Evolutionary conservation across 116 monocot genomes (phyloP).

Genomic region (Dioscorea cayenensis): DNA sequence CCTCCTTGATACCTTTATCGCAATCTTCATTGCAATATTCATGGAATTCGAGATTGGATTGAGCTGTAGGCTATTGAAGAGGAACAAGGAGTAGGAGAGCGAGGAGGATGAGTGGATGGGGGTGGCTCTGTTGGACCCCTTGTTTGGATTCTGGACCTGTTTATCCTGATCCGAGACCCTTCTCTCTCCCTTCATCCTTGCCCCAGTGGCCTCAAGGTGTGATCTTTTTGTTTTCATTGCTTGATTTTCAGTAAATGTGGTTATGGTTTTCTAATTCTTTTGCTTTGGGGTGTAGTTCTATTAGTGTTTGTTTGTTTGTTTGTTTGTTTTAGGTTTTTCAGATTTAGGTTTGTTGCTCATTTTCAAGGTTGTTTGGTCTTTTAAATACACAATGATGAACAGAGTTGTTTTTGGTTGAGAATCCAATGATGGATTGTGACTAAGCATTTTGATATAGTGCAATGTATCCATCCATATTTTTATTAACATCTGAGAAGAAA

Average conservation of each 20-base stretch:
- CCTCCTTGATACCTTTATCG: no score
- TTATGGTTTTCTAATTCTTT: background rate
- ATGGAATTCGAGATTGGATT: background rate
- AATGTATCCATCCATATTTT: background rate
- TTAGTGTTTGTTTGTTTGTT: background rate
- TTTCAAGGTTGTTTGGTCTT: no score
- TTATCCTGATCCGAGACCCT: conserved; percentile 31
- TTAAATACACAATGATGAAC: no score
- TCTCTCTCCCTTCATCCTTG: conserved; percentile 55
- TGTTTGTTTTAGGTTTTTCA: background rate
- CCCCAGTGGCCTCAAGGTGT: conserved; percentile 76
- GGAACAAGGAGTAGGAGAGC: background rate
- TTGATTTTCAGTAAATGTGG: background rate
- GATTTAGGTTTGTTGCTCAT: background rate
- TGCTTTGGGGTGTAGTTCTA: background rate
- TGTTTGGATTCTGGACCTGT: conserved; percentile 5
- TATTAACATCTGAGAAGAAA: no score
- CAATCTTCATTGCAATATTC: background rate
- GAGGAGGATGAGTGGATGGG: conserved; percentile 36
- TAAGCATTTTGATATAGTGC: background rate
- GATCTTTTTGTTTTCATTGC: conserved; percentile 8
- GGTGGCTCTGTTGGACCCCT: conserved; percentile 44
- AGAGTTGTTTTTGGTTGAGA: no score
- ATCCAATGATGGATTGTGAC: background rate
- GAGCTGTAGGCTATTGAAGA: background rate